Base-by-base conservation (phyloP, 176 grass and related monocot genomes). In the Oryza australiensis region DNA sequence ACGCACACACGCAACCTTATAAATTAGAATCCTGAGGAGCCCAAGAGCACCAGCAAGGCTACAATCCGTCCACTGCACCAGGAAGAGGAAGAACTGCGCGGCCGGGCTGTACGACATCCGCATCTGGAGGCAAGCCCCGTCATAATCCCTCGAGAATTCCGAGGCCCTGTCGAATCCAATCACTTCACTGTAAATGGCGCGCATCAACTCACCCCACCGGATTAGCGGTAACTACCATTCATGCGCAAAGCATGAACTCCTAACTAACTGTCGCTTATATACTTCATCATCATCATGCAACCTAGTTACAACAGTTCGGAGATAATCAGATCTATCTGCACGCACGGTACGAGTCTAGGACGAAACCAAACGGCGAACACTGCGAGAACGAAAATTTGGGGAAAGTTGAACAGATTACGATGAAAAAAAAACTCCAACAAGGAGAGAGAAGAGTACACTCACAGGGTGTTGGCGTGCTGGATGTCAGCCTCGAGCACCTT, bases 401-500 rank as follows among this genome's bases (percentile, higher is more conserved):
- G n/a, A 62, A 80, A 75, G 66, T 75, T 75, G 40, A 5, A 20
- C 12, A 12, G 33, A 24, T 30, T 18, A 30, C 1, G 28, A 40
- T 10, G 24, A 62, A 41, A 66, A 30, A 45, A 30, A 45, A 5
- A 1, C 9, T 18, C 71, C 22, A 28, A 29, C 67, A 80, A 38
- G 43, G 29, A 26, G 38, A 20, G 23, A 55, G 10, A n/a, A 32
- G 7, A 38, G 7, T 10, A 22, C 3, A 79, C 92, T 92, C 60
- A 98, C 95, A 94, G 78, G 34, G 88, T 89, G 81, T 98, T 98
- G 70, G 95, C 92, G 69, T 98, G 95, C 84, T 94, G 95, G 86
- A 98, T 98, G 86, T 93, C 95, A 2, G 95, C 95, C 91, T 98
- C 86, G 74, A 98, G 92, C 45, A 91, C 74, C 88, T 98, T 97